These are phyloP conservation scores for Datura wrightii DNA, from an alignment of 257 asterid genomes.

Conservation along the genomic window DNA sequence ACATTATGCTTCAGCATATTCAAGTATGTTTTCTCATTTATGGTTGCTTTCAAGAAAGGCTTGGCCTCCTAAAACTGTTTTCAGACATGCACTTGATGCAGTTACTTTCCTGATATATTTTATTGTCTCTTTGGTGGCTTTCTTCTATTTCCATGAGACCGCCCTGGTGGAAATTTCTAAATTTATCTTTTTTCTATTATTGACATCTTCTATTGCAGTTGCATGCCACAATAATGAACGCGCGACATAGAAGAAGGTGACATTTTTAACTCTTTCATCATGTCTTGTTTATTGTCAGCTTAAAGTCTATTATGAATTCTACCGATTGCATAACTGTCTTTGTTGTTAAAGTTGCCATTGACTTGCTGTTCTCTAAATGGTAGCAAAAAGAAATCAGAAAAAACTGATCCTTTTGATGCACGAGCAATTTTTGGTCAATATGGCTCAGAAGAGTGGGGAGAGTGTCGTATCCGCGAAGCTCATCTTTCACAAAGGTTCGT, in stretches of 20 bases:
- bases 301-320: not conserved
- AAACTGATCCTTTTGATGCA: constrained; percentile 67
- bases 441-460: constrained; percentile 93
- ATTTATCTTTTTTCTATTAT: not conserved
- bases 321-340: not conserved
- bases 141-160: not conserved
- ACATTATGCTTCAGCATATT: constrained; percentile 11
- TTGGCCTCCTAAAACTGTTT: not conserved
- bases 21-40: not conserved
- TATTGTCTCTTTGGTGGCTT: not conserved
- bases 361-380: constrained; percentile 21
- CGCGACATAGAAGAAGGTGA: constrained; percentile 73
- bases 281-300: not conserved
- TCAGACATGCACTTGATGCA: not conserved
- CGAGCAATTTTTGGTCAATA: constrained; percentile 62
- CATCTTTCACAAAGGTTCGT: constrained; percentile 85
- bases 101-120: not conserved
- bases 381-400: constrained; percentile 44
- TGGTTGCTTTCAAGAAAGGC: not conserved
- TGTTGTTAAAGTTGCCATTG: constrained; percentile 14
- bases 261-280: constrained; percentile 4
- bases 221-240: constrained; percentile 93
- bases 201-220: constrained; percentile 62
- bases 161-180: not conserved
- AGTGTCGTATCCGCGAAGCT: constrained; percentile 67